A percentile compares a stretch with the other conserved stretches of the same genome.
These are phyloP conservation scores for Phytophthora nicotianae DNA, from an alignment of 352 stramenopile genomes.

Conservation along the genomic window DNA sequence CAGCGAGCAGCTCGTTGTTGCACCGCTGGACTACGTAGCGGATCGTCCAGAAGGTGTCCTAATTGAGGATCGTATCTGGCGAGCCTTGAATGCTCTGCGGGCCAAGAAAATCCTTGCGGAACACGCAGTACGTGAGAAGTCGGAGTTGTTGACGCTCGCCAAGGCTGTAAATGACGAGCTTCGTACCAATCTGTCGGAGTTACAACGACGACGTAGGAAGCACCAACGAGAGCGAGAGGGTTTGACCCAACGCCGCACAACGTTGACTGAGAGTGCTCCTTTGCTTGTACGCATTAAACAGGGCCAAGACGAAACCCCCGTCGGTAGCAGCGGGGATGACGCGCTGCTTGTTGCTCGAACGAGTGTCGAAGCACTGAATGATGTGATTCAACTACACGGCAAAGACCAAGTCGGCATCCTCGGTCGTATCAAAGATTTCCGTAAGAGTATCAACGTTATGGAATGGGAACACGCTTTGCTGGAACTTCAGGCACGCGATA, in stretches of 20 bases:
- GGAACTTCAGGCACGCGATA: slow-evolving; percentile 79
- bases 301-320: slow-evolving; percentile 88
- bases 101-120: slow-evolving; percentile 73
- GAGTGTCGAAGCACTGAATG: slow-evolving; percentile 83
- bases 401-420: slow-evolving; percentile 89
- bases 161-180: slow-evolving; percentile 65
- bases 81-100: slow-evolving; percentile 63
- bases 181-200: slow-evolving; percentile 41
- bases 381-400: slow-evolving; percentile 84
- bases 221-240: slow-evolving; percentile 31
- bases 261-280: slow-evolving; percentile 51
- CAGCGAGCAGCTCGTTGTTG: slow-evolving; percentile 40
- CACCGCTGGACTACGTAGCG: slow-evolving; percentile 71
- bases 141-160: slow-evolving; percentile 56
- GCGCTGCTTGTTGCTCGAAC: slow-evolving; percentile 79
- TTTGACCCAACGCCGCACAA: slow-evolving; percentile 13
- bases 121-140: slow-evolving; percentile 51
- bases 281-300: slow-evolving; percentile 92
- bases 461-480: slow-evolving; percentile 92
- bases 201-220: slow-evolving; percentile 38
- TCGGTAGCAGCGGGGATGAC: slow-evolving; percentile 57
- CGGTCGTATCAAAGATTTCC: slow-evolving; percentile 92
- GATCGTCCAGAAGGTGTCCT: slow-evolving; percentile 70
- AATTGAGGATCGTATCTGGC: slow-evolving; percentile 73
- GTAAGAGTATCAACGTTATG: slow-evolving; percentile 95